Percentiles rank a stretch among this genome's conserved stretches.
Conservation (phyloP, 2,329 filamentous ascomycete genomes). For the Trichophyton mentagrophytes region DNA sequence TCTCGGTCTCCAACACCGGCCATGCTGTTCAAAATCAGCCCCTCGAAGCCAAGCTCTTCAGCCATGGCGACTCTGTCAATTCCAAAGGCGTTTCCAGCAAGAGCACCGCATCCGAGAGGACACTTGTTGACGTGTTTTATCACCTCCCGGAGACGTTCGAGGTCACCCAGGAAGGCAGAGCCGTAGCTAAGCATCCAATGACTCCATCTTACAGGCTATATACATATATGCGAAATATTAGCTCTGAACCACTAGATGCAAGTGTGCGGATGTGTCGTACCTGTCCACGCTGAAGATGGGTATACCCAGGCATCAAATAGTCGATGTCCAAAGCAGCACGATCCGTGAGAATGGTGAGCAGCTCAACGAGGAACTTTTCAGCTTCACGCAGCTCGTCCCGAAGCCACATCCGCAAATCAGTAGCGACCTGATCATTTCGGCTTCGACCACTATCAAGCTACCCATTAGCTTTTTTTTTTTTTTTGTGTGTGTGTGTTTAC, state of each 20-base stretch:
- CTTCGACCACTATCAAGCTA: slow-evolving; percentile 45
- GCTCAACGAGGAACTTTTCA: slow-evolving; percentile 53
- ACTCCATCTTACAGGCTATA: slow-evolving; percentile 60
- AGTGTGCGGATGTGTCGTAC: background rate
- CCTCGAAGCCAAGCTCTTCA: slow-evolving; percentile 66
- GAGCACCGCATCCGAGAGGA: slow-evolving; percentile 61
- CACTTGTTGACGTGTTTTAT: slow-evolving; percentile 57
- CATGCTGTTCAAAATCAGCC: slow-evolving; percentile 64
- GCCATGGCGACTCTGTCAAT: slow-evolving; percentile 71
- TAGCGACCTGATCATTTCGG: slow-evolving; percentile 81
- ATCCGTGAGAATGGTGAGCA: slow-evolving; percentile 55
- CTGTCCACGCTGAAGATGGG: slow-evolving; percentile 52
- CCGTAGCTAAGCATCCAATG: slow-evolving; percentile 72
- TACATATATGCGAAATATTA: background rate
- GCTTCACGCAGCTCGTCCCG: slow-evolving; percentile 59
- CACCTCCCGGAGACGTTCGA: slow-evolving; percentile 63
- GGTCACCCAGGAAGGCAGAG: slow-evolving; percentile 57
- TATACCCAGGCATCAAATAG: slow-evolving; percentile 76
- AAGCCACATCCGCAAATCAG: slow-evolving; percentile 83
- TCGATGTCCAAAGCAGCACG: slow-evolving; percentile 65
- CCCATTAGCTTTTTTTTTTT: background rate
- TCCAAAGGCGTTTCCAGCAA: slow-evolving; percentile 70
- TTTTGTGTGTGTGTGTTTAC: too few species aligned
- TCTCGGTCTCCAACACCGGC: slow-evolving; percentile 63
- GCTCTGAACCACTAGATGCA: background rate